phyloP scores from a whole-genome alignment of 2,329 filamentous ascomycete species.

The Ciborinia camelliae region DNA sequence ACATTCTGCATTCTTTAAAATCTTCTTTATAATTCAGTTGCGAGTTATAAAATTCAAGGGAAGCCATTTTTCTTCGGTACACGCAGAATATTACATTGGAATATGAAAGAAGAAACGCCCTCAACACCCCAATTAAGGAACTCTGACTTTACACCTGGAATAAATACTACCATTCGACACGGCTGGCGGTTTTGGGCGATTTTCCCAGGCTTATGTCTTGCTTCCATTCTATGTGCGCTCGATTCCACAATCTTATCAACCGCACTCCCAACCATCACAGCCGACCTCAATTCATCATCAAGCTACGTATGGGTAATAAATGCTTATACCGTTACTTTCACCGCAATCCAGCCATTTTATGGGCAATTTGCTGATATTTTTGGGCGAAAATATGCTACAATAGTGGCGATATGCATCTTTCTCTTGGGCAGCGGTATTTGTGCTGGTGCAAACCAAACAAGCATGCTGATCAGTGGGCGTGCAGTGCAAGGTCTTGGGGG shows the following conservation, averaged over 20 bases:
- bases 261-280: not conserved
- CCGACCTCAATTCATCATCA: not conserved
- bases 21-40: too few species aligned
- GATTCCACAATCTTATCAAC: not conserved
- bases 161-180: too few species aligned
- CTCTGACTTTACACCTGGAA: too few species aligned
- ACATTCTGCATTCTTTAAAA: too few species aligned
- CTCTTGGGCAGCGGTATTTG: constrained; percentile 51
- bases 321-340: constrained; percentile 21
- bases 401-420: constrained; percentile 46
- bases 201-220: too few species aligned
- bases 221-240: too few species aligned
- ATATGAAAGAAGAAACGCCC: too few species aligned
- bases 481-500: constrained; percentile 33
- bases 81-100: too few species aligned
- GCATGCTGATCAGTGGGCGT: constrained; percentile 50
- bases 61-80: too few species aligned
- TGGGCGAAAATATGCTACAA: constrained; percentile 45
- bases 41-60: too few species aligned
- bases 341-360: constrained; percentile 28
- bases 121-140: too few species aligned
- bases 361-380: constrained; percentile 52
- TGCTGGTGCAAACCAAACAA: constrained; percentile 44
- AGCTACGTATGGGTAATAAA: constrained; percentile 25
- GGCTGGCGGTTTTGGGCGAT: too few species aligned